Percentiles rank a stretch among this genome's conserved stretches.
Conservation (phyloP, 2,329 filamentous ascomycete species). For the Paradendryphiella salina region DNA sequence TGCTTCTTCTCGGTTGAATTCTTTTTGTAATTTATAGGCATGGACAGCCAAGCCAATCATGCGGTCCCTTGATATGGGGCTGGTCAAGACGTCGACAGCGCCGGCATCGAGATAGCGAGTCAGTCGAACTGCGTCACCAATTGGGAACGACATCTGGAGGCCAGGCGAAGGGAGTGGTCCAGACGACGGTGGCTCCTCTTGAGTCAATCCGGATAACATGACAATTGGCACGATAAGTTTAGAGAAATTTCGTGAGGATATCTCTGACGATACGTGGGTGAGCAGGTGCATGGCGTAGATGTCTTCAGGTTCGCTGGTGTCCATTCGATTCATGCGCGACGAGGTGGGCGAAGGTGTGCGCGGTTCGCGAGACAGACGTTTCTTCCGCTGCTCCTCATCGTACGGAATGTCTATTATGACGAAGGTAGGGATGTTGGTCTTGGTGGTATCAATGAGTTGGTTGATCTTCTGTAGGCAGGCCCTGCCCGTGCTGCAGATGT, state of each 20-base stretch:
- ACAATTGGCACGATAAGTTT: conserved; percentile 49
- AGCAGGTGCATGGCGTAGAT: conserved; percentile 51
- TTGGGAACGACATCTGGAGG: conserved; percentile 43
- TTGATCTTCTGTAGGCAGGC: conserved; percentile 46
- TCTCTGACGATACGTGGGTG: conserved; percentile 48
- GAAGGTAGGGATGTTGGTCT: conserved; percentile 44
- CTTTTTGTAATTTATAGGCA: conserved; percentile 79
- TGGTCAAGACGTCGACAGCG: conserved; percentile 81
- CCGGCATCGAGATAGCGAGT: conserved; percentile 81
- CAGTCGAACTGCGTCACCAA: conserved; percentile 58
- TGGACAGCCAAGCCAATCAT: conserved; percentile 78
- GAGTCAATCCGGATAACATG: conserved; percentile 46
- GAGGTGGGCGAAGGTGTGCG: conserved; percentile 48
- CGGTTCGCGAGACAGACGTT: conserved; percentile 48
- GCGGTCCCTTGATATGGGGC: conserved; percentile 73
- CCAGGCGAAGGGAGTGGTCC: conserved; percentile 38
- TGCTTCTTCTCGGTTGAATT: conserved; percentile 72
- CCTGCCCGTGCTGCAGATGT: conserved; percentile 47
- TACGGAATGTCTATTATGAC: conserved; percentile 51
- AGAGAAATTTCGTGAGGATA: conserved; percentile 47
- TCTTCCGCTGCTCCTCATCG: conserved; percentile 48
- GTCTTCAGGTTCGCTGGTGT: conserved; percentile 46
- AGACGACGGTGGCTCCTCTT: conserved; percentile 33
- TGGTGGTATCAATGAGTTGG: conserved; percentile 40
- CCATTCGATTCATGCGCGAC: conserved; percentile 35